A percentile compares a stretch with the other conserved stretches of the same genome.
Conservation (phyloP, 2,329 filamentous ascomycete genomes). For the Capronia americana region DNA sequence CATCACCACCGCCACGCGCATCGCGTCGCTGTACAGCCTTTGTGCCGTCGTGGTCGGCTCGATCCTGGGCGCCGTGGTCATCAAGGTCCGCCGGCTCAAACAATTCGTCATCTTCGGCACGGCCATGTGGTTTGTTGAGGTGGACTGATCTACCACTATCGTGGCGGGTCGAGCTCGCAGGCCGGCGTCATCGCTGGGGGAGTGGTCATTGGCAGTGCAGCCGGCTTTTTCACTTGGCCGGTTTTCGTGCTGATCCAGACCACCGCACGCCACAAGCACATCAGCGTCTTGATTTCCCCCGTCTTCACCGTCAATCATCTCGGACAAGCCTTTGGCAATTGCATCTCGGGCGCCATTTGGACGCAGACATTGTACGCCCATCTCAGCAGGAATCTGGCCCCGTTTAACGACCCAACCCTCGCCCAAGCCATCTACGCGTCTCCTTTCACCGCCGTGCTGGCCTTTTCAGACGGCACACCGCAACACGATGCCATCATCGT, state of each 20-base stretch:
- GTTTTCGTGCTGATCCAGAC: too few relatives aligned
- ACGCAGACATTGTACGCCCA: slow-evolving; percentile 49
- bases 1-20: slow-evolving; percentile 61
- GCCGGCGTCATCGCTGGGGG: too few relatives aligned
- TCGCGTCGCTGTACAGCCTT: slow-evolving; percentile 64
- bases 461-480: too few relatives aligned
- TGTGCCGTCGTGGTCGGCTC: slow-evolving; percentile 63
- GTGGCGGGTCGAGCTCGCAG: too few relatives aligned
- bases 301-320: slow-evolving; percentile 52
- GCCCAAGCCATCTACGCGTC: slow-evolving; percentile 47
- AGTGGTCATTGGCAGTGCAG: too few relatives aligned
- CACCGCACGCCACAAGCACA: slow-evolving; percentile 24
- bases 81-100: slow-evolving; percentile 64
- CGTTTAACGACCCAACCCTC: slow-evolving; percentile 47
- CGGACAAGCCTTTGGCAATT: slow-evolving; percentile 52
- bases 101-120: slow-evolving; percentile 59
- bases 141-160: too few relatives aligned
- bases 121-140: too few relatives aligned
- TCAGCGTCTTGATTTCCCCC: slow-evolving; percentile 65
- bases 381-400: slow-evolving; percentile 34
- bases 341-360: slow-evolving; percentile 53
- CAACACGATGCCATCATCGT: too few relatives aligned
- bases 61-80: slow-evolving; percentile 62
- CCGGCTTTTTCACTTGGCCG: too few relatives aligned
- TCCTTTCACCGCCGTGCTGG: slow-evolving; percentile 42